Evolutionary conservation across 441 rosid species (phyloP).

Genomic region (Jatropha multifida): DNA sequence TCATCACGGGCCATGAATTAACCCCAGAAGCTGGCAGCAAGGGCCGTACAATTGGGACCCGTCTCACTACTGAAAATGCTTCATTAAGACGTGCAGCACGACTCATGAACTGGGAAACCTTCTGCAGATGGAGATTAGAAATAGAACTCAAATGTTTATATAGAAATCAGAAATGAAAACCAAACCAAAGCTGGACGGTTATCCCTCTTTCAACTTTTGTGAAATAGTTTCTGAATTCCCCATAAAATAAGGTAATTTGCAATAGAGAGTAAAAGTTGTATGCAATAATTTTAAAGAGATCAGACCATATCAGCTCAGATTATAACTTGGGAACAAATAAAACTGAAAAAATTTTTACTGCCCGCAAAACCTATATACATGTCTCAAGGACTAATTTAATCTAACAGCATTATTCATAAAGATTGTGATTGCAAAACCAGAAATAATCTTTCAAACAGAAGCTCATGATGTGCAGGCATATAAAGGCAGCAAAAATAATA

Average conservation of each 20-base stretch:
- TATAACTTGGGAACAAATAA: not conserved
- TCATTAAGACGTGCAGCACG: slow-evolving; percentile 82
- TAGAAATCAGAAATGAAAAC: not conserved
- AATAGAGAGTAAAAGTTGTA: not conserved
- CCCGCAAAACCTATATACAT: not conserved
- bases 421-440: not conserved
- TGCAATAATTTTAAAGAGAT: not conserved
- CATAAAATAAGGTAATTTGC: not conserved
- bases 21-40: slow-evolving; percentile 56
- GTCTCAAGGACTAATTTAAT: not conserved
- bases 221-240: not conserved
- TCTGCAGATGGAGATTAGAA: slow-evolving; percentile 40
- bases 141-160: not conserved
- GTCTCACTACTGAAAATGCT: slow-evolving; percentile 77
- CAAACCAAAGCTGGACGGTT: no score
- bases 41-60: slow-evolving; percentile 80
- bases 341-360: not conserved
- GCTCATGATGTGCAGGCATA: not conserved
- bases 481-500: not conserved
- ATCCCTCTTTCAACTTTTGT: not conserved
- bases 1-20: slow-evolving; percentile 78
- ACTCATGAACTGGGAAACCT: slow-evolving; percentile 70
- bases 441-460: not conserved
- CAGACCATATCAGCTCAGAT: not conserved
- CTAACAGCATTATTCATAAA: not conserved